These are phyloP conservation scores for Lepiota venenata DNA, from an alignment of 768 basidiomycete genomes.

Conservation along the genomic window DNA sequence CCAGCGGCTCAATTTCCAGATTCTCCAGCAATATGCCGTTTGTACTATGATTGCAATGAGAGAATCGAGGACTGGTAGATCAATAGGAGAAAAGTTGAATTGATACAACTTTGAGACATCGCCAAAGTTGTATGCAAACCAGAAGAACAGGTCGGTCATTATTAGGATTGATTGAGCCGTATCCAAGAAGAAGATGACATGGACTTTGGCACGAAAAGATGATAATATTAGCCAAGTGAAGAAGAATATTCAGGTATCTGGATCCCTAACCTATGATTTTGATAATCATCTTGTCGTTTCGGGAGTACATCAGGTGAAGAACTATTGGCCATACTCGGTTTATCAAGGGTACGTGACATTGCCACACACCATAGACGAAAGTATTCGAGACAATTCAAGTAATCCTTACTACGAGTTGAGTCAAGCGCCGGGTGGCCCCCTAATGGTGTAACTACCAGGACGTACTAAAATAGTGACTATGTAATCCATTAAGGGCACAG, in stretches of 20 bases:
- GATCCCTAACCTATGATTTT: too few species aligned
- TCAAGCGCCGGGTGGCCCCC: too few species aligned
- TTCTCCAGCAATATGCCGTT: background rate
- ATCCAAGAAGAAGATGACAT: background rate
- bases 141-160: background rate
- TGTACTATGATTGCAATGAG: background rate
- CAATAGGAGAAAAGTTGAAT: background rate
- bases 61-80: background rate
- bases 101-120: background rate
- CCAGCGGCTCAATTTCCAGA: background rate
- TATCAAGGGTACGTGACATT: too few species aligned
- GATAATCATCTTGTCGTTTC: too few species aligned
- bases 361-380: too few species aligned
- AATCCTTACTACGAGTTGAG: too few species aligned
- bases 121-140: conserved; percentile 3
- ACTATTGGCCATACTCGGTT: too few species aligned
- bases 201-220: background rate
- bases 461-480: too few species aligned
- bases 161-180: background rate
- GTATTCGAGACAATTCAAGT: too few species aligned
- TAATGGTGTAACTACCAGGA: too few species aligned
- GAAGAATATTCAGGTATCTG: background rate
- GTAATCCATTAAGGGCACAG: too few species aligned
- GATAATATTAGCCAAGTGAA: background rate
- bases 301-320: too few species aligned